phyloP scores from a whole-genome alignment of 2,329 filamentous ascomycete species.

The Alternaria triticimaculans region DNA sequence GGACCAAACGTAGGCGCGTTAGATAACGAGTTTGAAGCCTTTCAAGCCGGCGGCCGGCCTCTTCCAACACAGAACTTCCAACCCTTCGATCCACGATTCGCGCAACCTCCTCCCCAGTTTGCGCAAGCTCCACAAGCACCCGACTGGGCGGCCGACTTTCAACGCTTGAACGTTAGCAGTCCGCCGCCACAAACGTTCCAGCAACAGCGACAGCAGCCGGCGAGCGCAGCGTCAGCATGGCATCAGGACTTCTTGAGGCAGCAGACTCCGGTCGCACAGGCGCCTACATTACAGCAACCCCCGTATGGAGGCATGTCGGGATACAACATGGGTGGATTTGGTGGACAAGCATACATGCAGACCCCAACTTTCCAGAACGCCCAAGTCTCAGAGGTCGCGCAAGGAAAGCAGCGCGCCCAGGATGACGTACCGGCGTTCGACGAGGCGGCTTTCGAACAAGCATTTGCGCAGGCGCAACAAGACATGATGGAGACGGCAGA shows the following conservation, averaged over 20 bases:
- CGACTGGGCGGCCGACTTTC: conserved; percentile 59
- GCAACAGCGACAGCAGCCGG: conserved; percentile 51
- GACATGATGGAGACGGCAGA: conserved; percentile 44
- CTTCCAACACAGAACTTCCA: conserved; percentile 50
- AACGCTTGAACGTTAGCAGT: conserved; percentile 53
- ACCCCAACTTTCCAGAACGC: conserved; percentile 24
- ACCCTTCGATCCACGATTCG: conserved; percentile 43
- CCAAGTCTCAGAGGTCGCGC: conserved; percentile 32
- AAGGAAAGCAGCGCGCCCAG: conserved; percentile 44
- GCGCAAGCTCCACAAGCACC: conserved; percentile 44
- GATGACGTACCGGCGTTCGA: conserved; percentile 55
- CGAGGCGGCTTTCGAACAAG: conserved; percentile 62
- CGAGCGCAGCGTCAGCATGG: conserved; percentile 56
- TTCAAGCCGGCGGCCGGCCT: conserved; percentile 60
- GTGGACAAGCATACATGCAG: conserved; percentile 37
- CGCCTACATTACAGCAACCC: conserved; percentile 35
- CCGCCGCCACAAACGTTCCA: conserved; percentile 54
- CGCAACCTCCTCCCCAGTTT: conserved; percentile 47
- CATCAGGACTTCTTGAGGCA: conserved; percentile 65
- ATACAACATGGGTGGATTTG: conserved; percentile 36
- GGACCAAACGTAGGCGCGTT: conserved; percentile 61
- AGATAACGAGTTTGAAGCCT: conserved; percentile 73
- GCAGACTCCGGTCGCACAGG: conserved; percentile 43
- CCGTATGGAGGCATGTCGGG: conserved; percentile 36
- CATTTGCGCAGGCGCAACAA: conserved; percentile 58